Conservation (phyloP, 148 eudicot species). For the Rhododendron henanense region DNA sequence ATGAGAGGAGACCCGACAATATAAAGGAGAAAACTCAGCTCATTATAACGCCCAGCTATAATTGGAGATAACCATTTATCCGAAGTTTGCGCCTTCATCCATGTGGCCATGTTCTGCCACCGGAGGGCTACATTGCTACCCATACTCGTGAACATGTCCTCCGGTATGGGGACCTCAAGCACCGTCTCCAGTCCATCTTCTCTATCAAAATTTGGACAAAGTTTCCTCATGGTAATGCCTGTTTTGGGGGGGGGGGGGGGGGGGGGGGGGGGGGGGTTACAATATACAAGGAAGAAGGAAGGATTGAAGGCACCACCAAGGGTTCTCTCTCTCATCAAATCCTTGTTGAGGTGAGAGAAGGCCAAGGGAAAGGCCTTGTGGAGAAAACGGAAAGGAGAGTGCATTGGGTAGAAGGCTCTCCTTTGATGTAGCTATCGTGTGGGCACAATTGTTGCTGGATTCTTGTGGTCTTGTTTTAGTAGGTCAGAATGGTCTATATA, state of each 20-base stretch:
- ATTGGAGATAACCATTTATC: conserved; percentile 82
- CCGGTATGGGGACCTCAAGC: conserved; percentile 93
- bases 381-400: conserved; percentile 4
- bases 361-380: background rate
- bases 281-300: background rate
- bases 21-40: conserved; percentile 77
- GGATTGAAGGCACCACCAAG: background rate
- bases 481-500: background rate
- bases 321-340: background rate
- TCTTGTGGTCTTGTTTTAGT: background rate
- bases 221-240: conserved; percentile 52
- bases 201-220: conserved; percentile 82
- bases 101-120: conserved; percentile 81
- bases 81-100: conserved; percentile 90
- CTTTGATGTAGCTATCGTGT: conserved; percentile 31
- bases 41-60: conserved; percentile 67
- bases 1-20: conserved; percentile 78
- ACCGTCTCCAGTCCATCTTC: conserved; percentile 88
- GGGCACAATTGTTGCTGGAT: conserved; percentile 17
- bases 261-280: no score
- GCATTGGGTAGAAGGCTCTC: conserved; percentile 21
- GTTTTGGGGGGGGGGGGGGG: background rate
- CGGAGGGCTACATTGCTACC: conserved; percentile 60
- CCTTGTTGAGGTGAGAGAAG: background rate
- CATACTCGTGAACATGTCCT: conserved; percentile 75